A percentile compares a stretch with the other conserved stretches of the same genome.
Evolutionary conservation across 2,329 filamentous ascomycete species (phyloP).

Genomic region (Colletotrichum tropicicola): DNA sequence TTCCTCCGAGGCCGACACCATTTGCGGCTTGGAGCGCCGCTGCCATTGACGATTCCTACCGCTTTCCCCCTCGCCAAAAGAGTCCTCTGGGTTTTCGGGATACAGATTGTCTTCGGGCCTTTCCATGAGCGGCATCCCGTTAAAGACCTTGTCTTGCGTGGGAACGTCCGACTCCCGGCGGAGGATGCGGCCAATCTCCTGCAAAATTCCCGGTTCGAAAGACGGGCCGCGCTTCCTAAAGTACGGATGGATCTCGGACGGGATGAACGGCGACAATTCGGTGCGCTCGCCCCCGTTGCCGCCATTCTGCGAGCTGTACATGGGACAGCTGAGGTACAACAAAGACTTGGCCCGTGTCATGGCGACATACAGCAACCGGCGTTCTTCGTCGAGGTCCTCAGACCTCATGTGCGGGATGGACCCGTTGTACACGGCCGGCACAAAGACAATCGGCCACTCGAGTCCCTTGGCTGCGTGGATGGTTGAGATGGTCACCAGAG

Average conservation of each 20-base stretch:
- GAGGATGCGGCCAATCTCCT: conserved; percentile 77
- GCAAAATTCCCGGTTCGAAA: conserved; percentile 69
- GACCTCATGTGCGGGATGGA: conserved; percentile 89
- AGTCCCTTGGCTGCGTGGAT: conserved; percentile 96
- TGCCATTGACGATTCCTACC: conserved; percentile 21
- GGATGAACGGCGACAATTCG: conserved; percentile 76
- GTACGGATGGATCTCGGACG: conserved; percentile 45
- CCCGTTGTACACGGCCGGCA: conserved; percentile 88
- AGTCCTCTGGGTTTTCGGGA: conserved; percentile 52
- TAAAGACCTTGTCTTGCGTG: conserved; percentile 61
- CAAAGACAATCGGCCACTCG: conserved; percentile 95
- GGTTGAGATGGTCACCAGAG: conserved; percentile 88
- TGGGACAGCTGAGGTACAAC: conserved; percentile 84
- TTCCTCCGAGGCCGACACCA: background rate
- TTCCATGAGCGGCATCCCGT: conserved; percentile 61
- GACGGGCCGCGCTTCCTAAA: conserved; percentile 73
- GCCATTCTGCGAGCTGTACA: conserved; percentile 68
- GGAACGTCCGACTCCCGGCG: conserved; percentile 63
- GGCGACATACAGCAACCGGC: conserved; percentile 89
- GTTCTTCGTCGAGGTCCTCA: conserved; percentile 88
- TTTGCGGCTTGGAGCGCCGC: conserved; percentile 13
- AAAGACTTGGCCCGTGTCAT: conserved; percentile 94
- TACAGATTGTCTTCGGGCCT: conserved; percentile 73
- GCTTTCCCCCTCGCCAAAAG: conserved; percentile 4
- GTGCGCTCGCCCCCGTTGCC: conserved; percentile 60